Conservation (phyloP, 2,329 filamentous ascomycete genomes). For the Alternaria sp. region DNA sequence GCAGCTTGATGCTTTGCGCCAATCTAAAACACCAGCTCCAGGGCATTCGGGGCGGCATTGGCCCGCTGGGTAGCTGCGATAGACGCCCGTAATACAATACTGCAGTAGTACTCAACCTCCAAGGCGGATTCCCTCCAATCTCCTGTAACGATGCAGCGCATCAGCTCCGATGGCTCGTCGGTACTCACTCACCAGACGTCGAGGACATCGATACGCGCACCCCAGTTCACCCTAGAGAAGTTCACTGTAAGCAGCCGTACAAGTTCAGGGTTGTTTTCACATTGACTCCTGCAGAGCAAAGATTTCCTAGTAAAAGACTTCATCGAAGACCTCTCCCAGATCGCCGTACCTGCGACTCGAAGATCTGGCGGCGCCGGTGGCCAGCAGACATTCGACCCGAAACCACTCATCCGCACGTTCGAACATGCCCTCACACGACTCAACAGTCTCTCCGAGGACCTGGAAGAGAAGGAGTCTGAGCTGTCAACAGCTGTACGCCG, state of each 20-base stretch:
- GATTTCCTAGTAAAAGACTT: conserved; percentile 99
- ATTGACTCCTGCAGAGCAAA: conserved; percentile 49
- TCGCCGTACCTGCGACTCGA: conserved; percentile 78
- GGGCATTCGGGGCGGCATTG: conserved; percentile 16
- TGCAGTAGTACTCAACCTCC: conserved; percentile 5
- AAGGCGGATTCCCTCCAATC: background rate
- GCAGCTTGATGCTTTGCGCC: conserved; percentile 22
- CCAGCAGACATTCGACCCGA: conserved; percentile 78
- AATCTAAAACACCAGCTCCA: conserved; percentile 21
- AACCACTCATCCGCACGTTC: conserved; percentile 94
- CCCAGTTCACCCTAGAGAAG: conserved; percentile 86
- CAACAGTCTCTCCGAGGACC: conserved; percentile 76
- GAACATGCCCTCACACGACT: conserved; percentile 78
- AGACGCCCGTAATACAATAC: conserved; percentile 15
- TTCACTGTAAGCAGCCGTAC: conserved; percentile 53
- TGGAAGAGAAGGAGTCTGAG: conserved; percentile 91
- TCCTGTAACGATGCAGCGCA: conserved; percentile 41
- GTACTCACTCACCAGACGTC: conserved; percentile 52
- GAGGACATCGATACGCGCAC: conserved; percentile 53
- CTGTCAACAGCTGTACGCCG: conserved; percentile 87
- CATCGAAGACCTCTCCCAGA: conserved; percentile 89
- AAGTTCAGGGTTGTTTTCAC: background rate
- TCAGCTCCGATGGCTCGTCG: conserved; percentile 53
- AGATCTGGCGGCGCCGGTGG: conserved; percentile 69
- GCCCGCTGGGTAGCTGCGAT: conserved; percentile 22